Conservation (phyloP, 768 basidiomycete species). For the Lactifluus rugatus region DNA sequence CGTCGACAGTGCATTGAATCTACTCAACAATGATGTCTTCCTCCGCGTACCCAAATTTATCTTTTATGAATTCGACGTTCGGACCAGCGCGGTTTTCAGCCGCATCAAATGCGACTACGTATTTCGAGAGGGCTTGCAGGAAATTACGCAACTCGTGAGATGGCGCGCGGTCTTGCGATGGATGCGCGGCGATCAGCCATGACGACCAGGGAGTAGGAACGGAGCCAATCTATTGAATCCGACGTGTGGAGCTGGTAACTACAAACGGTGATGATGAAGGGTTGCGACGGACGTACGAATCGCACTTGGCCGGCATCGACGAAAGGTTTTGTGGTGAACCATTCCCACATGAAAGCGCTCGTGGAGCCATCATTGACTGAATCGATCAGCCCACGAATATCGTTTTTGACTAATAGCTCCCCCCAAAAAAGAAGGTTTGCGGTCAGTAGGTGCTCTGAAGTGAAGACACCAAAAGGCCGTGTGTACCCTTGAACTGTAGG, state of each 20-base stretch:
- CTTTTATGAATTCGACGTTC: slow-evolving; percentile 67
- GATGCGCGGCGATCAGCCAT: slow-evolving; percentile 89
- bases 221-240: slow-evolving; percentile 53
- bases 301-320: slow-evolving; percentile 69
- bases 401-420: slow-evolving; percentile 60
- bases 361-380: slow-evolving; percentile 86
- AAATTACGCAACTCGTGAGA: slow-evolving; percentile 44
- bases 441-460: not conserved
- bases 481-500: slow-evolving; percentile 60
- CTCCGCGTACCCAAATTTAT: slow-evolving; percentile 70
- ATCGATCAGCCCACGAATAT: slow-evolving; percentile 69
- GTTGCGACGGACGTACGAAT: slow-evolving; percentile 60
- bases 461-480: not conserved
- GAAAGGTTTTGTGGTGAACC: slow-evolving; percentile 82
- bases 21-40: slow-evolving; percentile 62
- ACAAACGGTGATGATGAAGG: not conserved
- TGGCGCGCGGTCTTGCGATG: slow-evolving; percentile 46
- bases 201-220: slow-evolving; percentile 95
- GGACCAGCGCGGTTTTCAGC: slow-evolving; percentile 43
- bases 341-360: slow-evolving; percentile 92
- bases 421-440: not conserved
- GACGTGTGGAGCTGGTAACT: too few relatives aligned
- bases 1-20: not conserved
- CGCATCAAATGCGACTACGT: slow-evolving; percentile 60
- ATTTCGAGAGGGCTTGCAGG: slow-evolving; percentile 49